Evolutionary conservation across 2,329 filamentous ascomycete genomes (phyloP), one percentile per base, ranked within the genome.

Genomic region (Leptographium procerum): DNA sequence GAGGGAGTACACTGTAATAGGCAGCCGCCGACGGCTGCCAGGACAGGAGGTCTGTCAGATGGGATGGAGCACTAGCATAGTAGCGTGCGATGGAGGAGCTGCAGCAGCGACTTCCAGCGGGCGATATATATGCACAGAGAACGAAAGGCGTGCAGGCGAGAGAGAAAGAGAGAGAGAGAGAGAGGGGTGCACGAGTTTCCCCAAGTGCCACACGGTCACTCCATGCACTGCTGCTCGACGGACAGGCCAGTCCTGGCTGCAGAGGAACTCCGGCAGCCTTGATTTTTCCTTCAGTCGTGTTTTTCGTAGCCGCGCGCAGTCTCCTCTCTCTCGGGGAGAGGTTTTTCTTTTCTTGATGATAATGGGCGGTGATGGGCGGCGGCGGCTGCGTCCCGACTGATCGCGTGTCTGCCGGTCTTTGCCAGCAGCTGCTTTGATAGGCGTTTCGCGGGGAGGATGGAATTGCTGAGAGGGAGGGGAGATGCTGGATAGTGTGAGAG

Each of bases 21-120:
- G 28, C 47, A 26, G 61, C 61, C 58, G 57, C 57, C 52, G 53
- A 58, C 60, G 57, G 60, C 62, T 61, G 59, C 54, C 59, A 61
- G 57, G 33, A 55, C 45, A 58, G 56, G 59, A 57, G 48, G 56
- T 59, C 59, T 47, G 59, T 63, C 62, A 63, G 53, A 58, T 36
- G 13, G 22, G 26, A 45, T 28, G 52, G 16, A 52, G 29, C 26
- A 50, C 48, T 59, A 13, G 62, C 62, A 63, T 63, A 62, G 57
- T 62, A 58, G 60, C 55, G 26, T 26, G 31, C 22, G 48, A 22
- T 33, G 51, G 29, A 54, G 36, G 33, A 19, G 16, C 11, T 22
- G 40, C 4, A 50, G 43, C 26, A 10, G 55, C 11, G 13, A 24
- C 14, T 34, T 16, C 24, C 7, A 24, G 16, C 24, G n/a, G 48